These are phyloP conservation scores for Trichoderma sp. DNA, from an alignment of 2,329 filamentous ascomycete species.

Conservation along the genomic window DNA sequence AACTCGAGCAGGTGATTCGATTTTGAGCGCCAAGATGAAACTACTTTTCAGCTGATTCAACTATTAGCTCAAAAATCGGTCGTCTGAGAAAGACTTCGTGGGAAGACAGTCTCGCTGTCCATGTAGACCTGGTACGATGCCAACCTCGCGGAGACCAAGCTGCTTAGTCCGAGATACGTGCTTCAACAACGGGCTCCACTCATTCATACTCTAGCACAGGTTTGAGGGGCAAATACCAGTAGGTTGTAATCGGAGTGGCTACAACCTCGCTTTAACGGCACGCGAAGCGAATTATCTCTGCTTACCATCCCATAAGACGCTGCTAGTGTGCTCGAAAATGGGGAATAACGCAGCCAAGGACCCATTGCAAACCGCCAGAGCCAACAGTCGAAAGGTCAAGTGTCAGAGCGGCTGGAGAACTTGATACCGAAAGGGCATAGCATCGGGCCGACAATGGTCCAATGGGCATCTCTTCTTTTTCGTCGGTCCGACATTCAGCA, in stretches of 20 bases:
- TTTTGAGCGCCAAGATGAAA: neutral
- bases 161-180: neutral
- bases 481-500: conserved; percentile 17
- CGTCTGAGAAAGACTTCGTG: neutral
- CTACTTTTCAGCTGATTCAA: neutral
- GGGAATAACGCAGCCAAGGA: neutral
- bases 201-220: neutral
- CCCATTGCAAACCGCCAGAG: neutral
- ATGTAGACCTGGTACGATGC: neutral
- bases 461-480: neutral
- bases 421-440: neutral
- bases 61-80: neutral
- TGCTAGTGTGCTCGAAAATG: neutral
- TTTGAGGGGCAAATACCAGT: neutral
- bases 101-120: no score
- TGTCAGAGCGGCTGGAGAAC: neutral
- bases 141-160: neutral
- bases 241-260: neutral
- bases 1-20: neutral
- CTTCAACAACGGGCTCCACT: neutral
- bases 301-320: neutral
- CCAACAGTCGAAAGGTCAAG: neutral
- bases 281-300: neutral
- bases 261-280: neutral
- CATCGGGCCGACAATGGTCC: conserved; percentile 5